These are phyloP conservation scores for Claviceps sorghi DNA, from an alignment of 2,329 filamentous ascomycete species.

Conservation along the genomic window DNA sequence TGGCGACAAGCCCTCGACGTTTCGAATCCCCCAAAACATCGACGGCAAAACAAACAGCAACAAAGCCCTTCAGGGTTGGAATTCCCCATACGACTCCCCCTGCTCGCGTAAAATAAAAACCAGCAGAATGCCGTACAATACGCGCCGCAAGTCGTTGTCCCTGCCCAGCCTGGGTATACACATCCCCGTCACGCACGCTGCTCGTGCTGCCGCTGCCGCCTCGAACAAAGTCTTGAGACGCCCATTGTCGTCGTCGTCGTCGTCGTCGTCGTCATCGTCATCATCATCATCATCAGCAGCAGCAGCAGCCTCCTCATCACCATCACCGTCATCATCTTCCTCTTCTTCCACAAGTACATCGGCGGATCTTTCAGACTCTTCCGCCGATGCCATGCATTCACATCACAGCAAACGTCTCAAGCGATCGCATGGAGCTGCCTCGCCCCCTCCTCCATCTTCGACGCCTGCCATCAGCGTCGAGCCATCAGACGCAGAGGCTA, in stretches of 20 bases:
- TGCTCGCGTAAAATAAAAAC: background rate
- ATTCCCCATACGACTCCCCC: background rate
- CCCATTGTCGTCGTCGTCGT: conserved; percentile 15
- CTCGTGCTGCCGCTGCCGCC: conserved; percentile 37
- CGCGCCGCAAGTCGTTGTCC: conserved; percentile 87
- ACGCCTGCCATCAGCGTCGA: conserved; percentile 16
- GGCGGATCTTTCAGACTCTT: conserved; percentile 13
- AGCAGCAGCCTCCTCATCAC: background rate
- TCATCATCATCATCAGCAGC: background rate
- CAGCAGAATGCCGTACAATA: conserved; percentile 75
- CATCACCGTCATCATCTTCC: conserved; percentile 11
- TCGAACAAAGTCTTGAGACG: conserved; percentile 21
- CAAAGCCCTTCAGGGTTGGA: background rate
- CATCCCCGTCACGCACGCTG: conserved; percentile 52
- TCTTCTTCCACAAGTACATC: conserved; percentile 14
- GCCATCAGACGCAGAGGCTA: conserved; percentile 11
- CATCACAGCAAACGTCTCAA: conserved; percentile 56
- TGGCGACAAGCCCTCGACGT: background rate
- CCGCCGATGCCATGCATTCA: conserved; percentile 17
- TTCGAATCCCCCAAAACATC: background rate
- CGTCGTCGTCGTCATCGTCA: conserved; percentile 11
- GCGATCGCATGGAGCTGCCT: conserved; percentile 49
- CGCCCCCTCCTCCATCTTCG: conserved; percentile 30
- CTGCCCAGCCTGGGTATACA: conserved; percentile 87
- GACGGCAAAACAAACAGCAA: background rate